These are phyloP conservation scores for Rhodotorula glutinis DNA, from an alignment of 1,284 basidiomycete species.

Conservation along the genomic window DNA sequence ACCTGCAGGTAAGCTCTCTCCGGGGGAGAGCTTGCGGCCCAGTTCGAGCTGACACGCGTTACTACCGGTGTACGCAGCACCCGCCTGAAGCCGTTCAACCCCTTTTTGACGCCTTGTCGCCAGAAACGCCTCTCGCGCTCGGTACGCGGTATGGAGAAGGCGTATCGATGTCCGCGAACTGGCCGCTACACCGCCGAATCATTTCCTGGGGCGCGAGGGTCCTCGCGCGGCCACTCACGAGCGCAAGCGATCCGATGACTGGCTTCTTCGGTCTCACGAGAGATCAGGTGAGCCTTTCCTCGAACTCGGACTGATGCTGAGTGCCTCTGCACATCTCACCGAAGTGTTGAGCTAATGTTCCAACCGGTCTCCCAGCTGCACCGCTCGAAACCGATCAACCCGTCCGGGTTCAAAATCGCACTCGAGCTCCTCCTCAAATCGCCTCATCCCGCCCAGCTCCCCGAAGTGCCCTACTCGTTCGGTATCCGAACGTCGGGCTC, in stretches of 20 bases:
- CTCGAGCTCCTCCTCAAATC: slow-evolving; percentile 44
- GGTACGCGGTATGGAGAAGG: slow-evolving; percentile 54
- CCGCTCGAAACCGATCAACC: slow-evolving; percentile 39
- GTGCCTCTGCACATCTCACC: background rate
- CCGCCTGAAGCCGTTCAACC: slow-evolving; percentile 52
- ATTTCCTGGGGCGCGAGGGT: slow-evolving; percentile 54
- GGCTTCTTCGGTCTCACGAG: slow-evolving; percentile 55
- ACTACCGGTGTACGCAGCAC: too few relatives aligned
- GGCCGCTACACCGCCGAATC: slow-evolving; percentile 53
- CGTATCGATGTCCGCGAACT: slow-evolving; percentile 53
- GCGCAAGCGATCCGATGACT: slow-evolving; percentile 54
- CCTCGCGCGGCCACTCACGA: slow-evolving; percentile 51
- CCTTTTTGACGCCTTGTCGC: slow-evolving; percentile 49
- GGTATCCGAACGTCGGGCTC: slow-evolving; percentile 36
- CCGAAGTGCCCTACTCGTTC: slow-evolving; percentile 42
- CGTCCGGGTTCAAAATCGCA: slow-evolving; percentile 44
- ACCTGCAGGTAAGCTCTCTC: slow-evolving; percentile 47
- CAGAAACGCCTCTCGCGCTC: slow-evolving; percentile 49
- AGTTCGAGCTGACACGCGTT: too few relatives aligned
- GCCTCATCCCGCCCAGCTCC: slow-evolving; percentile 19
- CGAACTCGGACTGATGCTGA: background rate
- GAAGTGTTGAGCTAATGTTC: too few relatives aligned
- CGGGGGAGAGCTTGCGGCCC: too few relatives aligned
- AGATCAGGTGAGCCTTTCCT: slow-evolving; percentile 47
- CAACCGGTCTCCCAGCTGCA: slow-evolving; percentile 29